Conservation (phyloP, 192 early-diverging fungal species). For the Endogone sp. region DNA sequence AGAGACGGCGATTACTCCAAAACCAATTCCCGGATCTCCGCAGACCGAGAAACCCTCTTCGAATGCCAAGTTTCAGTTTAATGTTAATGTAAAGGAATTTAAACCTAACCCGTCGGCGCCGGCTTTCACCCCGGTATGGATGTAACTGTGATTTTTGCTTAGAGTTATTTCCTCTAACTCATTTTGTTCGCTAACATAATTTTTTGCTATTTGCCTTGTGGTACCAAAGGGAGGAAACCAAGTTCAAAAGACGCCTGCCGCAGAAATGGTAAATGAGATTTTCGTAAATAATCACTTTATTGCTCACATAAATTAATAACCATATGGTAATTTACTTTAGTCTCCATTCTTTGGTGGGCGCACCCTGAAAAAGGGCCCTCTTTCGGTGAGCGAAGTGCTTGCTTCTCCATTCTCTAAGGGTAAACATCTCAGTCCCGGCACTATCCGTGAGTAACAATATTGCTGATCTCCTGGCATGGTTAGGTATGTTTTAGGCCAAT, state of each 20-base stretch:
- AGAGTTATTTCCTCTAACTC: not conserved
- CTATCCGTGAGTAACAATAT: slow-evolving; percentile 28
- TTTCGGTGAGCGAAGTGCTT: slow-evolving; percentile 31
- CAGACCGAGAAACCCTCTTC: not conserved
- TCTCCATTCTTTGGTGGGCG: slow-evolving; percentile 25
- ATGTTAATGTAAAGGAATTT: slow-evolving; percentile 70
- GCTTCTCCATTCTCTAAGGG: slow-evolving; percentile 42
- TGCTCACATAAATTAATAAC: no score
- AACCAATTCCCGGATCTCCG: no score
- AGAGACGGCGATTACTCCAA: slow-evolving; percentile 9
- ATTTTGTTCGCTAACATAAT: not conserved
- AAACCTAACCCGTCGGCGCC: slow-evolving; percentile 70
- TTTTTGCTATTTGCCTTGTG: slow-evolving; percentile 5
- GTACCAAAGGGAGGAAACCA: slow-evolving; percentile 14
- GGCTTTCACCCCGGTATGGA: slow-evolving; percentile 64
- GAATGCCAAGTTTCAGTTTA: slow-evolving; percentile 48
- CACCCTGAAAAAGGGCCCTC: slow-evolving; percentile 23
- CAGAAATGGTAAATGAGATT: no score
- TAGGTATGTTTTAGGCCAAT: not conserved
- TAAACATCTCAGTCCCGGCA: slow-evolving; percentile 28
- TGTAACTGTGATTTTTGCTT: no score
- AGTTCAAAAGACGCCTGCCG: slow-evolving; percentile 6
- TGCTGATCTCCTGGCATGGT: not conserved
- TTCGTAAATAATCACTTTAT: no score
- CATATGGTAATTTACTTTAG: no score